A percentile compares a stretch with the other conserved stretches of the same genome.
Conservation (phyloP, 2,329 filamentous ascomycete species). For the Graphiopsis chlorocephala region DNA sequence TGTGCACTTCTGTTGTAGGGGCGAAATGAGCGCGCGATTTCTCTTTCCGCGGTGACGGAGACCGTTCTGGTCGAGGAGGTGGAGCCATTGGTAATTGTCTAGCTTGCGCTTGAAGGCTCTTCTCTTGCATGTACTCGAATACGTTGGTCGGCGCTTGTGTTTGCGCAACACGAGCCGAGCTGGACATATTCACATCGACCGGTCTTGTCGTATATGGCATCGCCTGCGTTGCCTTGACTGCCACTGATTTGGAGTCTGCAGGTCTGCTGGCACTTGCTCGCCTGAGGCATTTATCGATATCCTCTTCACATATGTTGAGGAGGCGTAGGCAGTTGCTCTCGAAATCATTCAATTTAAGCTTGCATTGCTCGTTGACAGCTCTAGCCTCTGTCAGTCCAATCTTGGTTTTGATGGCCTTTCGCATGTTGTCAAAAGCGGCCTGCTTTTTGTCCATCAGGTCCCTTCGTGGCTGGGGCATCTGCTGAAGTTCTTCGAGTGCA, state of each 20-base stretch:
- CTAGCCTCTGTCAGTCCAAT: constrained; percentile 22
- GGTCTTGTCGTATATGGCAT: constrained; percentile 3
- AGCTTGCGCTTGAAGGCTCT: not conserved
- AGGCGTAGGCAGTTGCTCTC: constrained; percentile 27
- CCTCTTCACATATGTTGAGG: constrained; percentile 24
- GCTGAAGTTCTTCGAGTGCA: constrained; percentile 21
- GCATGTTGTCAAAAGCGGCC: constrained; percentile 18
- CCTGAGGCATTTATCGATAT: constrained; percentile 22
- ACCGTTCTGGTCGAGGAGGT: constrained; percentile 3
- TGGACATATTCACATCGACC: constrained; percentile 18
- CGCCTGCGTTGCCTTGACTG: constrained; percentile 32
- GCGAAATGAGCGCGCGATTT: not conserved
- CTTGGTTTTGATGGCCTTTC: constrained; percentile 24
- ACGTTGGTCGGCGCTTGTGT: constrained; percentile 20
- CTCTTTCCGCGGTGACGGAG: not conserved
- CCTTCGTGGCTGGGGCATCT: constrained; percentile 24
- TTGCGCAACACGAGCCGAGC: constrained; percentile 33
- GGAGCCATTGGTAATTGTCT: constrained; percentile 12
- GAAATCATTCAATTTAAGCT: constrained; percentile 23
- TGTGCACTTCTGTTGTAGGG: constrained; percentile 5
- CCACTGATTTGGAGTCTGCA: constrained; percentile 18
- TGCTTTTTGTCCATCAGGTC: constrained; percentile 18
- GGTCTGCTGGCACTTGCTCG: constrained; percentile 12
- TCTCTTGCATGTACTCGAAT: constrained; percentile 10
- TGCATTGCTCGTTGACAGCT: constrained; percentile 27